Base-by-base conservation (phyloP, 2,329 filamentous ascomycete genomes). In the Colletotrichum orbiculare region DNA sequence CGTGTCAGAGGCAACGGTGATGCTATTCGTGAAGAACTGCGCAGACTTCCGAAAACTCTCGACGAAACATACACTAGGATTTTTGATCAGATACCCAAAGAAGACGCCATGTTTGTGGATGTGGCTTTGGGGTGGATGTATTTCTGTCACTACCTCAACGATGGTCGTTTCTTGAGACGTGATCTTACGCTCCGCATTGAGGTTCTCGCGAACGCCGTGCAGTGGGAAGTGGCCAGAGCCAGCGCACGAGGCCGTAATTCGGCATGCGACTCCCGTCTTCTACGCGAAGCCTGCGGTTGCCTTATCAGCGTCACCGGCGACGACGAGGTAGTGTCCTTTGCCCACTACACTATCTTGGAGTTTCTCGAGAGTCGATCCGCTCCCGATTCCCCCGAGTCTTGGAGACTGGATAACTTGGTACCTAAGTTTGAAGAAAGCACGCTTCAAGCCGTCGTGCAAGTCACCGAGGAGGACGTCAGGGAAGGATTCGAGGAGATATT, bases 201-300 rank as follows among this genome's bases (percentile, higher is more conserved):
- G 2, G 17, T 3, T 17, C 17, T 17, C 17, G 17, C 17, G 2
- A 17, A 17, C 17, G 17, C 17, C 17, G 17, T 3, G 17, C 17
- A 17, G 17, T 17, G 17, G 17, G 17, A 43, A 4, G 6, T 43
- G 10, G 10, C 41, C 8, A 8, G 6, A 4, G 1, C 2, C 1
- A 12, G 11, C 2, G 12, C 1, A 7, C 9, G 4, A 6, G 3
- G 1, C 2, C 41, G 2, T 7, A 1, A 43, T 12, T n/a, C 15
- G 10, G 12, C 12, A n/a, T 12, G 6, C 5, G 11, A 43, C 4
- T 2, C 41, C 15, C 12, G 15, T 12, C 12, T 7, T 12, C 6
- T 43, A 12, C 41, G 41, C 8, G 41, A 43, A 43, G 8, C 11
- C 15, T 43, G 41, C 11, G 41, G 41, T 6, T 43, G 41, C 11